Evolutionary conservation across 495 filamentous ascomycete species (phyloP).

Genomic region (Aspergillus affinis): DNA sequence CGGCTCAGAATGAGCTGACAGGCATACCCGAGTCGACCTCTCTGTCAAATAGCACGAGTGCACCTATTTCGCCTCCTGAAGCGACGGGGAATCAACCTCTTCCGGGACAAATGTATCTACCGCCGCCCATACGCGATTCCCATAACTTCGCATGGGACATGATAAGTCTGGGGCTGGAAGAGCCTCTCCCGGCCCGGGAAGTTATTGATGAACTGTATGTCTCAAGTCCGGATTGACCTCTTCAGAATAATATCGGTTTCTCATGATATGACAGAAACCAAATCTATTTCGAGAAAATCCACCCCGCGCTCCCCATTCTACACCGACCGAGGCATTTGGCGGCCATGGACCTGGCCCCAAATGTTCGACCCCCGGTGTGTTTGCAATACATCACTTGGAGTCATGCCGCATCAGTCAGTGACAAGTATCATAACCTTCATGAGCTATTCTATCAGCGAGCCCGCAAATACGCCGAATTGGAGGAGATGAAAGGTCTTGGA

Average conservation of each 20-base stretch:
- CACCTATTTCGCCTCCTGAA: conserved; percentile 24
- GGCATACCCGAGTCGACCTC: conserved; percentile 28
- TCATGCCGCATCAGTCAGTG: conserved; percentile 75
- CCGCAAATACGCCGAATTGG: conserved; percentile 83
- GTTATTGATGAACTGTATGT: conserved; percentile 87
- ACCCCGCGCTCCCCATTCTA: conserved; percentile 81
- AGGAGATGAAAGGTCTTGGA: conserved; percentile 91
- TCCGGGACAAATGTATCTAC: conserved; percentile 19
- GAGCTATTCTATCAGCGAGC: conserved; percentile 84
- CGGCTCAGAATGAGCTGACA: conserved; percentile 26
- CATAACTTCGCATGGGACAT: conserved; percentile 76
- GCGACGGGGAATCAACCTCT: conserved; percentile 28
- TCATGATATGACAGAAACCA: conserved; percentile 53
- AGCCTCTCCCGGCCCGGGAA: conserved; percentile 84
- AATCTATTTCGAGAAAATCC: conserved; percentile 88
- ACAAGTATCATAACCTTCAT: conserved; percentile 74
- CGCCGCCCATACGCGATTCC: conserved; percentile 31
- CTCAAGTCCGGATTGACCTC: background rate
- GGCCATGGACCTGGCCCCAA: conserved; percentile 79
- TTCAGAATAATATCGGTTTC: background rate
- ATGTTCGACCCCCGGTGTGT: conserved; percentile 81
- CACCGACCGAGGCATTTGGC: conserved; percentile 84
- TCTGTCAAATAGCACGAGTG: conserved; percentile 23
- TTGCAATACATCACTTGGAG: conserved; percentile 95
- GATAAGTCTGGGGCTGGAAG: conserved; percentile 89